Conservation (phyloP, 768 basidiomycete species). For the Lactarius hatsudake region DNA sequence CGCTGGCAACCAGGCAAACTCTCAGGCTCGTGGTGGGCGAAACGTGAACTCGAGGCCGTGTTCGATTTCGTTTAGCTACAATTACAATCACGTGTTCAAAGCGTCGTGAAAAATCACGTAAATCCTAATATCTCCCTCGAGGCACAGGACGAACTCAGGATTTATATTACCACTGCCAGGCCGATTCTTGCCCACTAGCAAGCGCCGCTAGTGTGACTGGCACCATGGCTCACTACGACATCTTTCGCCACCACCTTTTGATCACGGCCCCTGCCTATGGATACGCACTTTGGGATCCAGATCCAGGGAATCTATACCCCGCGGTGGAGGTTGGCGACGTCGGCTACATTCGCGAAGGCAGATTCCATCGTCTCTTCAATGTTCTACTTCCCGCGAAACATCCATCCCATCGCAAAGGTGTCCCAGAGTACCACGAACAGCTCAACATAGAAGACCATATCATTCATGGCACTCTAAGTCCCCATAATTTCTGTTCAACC, state of each 20-base stretch:
- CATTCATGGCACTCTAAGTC: neutral
- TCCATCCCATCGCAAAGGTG: neutral
- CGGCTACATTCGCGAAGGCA: neutral
- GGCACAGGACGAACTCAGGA: no score
- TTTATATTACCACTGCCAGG: no score
- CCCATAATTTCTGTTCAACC: neutral
- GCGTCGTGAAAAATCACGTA: no score
- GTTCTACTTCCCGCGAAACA: neutral
- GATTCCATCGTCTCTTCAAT: neutral
- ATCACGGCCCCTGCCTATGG: neutral
- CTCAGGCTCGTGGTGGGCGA: no score
- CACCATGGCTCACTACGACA: neutral
- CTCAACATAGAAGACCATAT: neutral
- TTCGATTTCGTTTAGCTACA: no score
- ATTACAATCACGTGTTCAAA: no score
- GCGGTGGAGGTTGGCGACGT: neutral
- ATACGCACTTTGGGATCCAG: neutral
- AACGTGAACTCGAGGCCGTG: no score
- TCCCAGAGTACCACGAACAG: neutral
- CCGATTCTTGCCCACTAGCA: no score
- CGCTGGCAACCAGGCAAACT: no score
- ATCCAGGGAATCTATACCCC: neutral
- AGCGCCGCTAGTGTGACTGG: no score
- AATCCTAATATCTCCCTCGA: no score
- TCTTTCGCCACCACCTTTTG: neutral